Conservation (phyloP, 352 stramenopile genomes). For the Globisporangium iwayamae region DNA sequence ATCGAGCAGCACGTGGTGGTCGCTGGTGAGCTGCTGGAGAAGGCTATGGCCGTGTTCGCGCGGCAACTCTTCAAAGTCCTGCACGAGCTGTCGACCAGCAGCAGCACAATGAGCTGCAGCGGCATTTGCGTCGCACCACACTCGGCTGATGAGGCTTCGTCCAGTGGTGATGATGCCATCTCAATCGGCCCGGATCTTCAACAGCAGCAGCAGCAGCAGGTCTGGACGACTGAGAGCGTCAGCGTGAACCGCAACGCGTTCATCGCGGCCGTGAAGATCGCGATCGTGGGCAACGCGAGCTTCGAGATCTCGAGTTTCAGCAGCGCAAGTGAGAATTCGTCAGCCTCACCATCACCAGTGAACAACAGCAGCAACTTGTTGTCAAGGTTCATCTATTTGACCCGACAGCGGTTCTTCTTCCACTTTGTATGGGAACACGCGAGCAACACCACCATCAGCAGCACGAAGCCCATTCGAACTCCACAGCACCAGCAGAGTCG, state of each 20-base stretch:
- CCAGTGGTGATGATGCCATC: not conserved
- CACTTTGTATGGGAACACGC: constrained; percentile 24
- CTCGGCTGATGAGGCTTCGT: not conserved
- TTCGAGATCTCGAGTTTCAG: constrained; percentile 30
- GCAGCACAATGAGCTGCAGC: constrained; percentile 8
- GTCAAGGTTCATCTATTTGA: constrained; percentile 12
- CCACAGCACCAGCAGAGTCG: constrained; percentile 13
- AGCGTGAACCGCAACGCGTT: constrained; percentile 35
- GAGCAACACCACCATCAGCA: not conserved
- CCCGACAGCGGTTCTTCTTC: constrained; percentile 38
- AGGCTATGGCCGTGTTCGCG: constrained; percentile 45
- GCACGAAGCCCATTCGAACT: not conserved
- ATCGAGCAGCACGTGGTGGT: constrained; percentile 42
- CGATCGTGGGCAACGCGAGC: constrained; percentile 27
- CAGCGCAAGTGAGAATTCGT: not conserved
- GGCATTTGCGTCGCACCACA: constrained; percentile 18
- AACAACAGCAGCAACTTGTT: not conserved
- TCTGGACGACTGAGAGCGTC: constrained; percentile 27
- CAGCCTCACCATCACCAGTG: not conserved
- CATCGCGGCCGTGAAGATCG: constrained; percentile 39
- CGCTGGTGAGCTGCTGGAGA: constrained; percentile 31
- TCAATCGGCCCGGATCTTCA: not conserved
- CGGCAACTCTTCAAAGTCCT: constrained; percentile 42
- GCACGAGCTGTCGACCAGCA: constrained; percentile 21
- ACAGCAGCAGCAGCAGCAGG: not conserved